phyloP scores from a whole-genome alignment of 2,329 filamentous ascomycete genomes.

The Claviceps paspali region DNA sequence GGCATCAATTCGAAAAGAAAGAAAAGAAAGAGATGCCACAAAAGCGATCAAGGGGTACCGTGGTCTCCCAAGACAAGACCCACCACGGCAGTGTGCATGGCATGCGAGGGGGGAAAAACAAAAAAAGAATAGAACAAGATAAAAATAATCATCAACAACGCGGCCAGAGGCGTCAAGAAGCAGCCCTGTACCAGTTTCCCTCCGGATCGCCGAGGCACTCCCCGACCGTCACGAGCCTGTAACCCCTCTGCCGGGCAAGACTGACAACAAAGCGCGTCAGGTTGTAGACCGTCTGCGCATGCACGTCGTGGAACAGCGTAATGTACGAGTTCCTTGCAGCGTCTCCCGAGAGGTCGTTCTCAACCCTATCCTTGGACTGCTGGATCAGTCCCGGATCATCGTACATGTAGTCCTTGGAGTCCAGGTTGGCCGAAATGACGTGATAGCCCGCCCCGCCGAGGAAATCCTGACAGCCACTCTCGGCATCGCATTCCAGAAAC shows the following conservation, averaged over 20 bases:
- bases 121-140: not conserved
- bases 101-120: too few species aligned
- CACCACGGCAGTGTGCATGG: too few species aligned
- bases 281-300: slow-evolving; percentile 28
- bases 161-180: too few species aligned
- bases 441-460: slow-evolving; percentile 34
- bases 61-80: too few species aligned
- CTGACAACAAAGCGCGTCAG: slow-evolving; percentile 12
- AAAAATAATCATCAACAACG: too few species aligned
- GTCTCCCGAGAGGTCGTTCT: slow-evolving; percentile 19
- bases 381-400: slow-evolving; percentile 32
- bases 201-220: slow-evolving; percentile 38
- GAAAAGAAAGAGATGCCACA: too few species aligned
- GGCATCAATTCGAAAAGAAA: too few species aligned
- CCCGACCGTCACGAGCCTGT: slow-evolving; percentile 36
- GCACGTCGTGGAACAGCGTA: slow-evolving; percentile 37
- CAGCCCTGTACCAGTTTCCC: slow-evolving; percentile 36
- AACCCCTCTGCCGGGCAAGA: slow-evolving; percentile 8
- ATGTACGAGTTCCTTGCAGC: slow-evolving; percentile 25
- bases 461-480: slow-evolving; percentile 22
- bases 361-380: slow-evolving; percentile 24
- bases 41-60: too few species aligned
- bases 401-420: slow-evolving; percentile 46
- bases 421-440: slow-evolving; percentile 39
- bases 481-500: slow-evolving; percentile 27